Conservation (phyloP, 805 yeast genomes). For the Metschnikowia shivogae region DNA sequence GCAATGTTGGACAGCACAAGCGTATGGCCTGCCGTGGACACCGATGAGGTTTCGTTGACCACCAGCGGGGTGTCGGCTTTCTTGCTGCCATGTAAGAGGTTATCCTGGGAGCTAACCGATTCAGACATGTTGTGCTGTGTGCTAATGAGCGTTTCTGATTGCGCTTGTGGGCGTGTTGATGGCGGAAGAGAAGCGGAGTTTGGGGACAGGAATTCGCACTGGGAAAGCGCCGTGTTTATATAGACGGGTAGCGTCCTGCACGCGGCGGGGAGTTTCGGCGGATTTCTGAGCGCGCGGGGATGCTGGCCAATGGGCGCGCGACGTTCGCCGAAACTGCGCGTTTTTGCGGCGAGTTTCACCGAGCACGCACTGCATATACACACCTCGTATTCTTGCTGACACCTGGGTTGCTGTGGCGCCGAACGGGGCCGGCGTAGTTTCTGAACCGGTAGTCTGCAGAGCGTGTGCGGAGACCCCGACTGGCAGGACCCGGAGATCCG, state of each 20-base stretch:
- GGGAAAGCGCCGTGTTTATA: constrained; percentile 2
- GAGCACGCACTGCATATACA: background rate
- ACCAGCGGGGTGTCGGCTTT: constrained; percentile 7
- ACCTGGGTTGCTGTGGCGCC: no score
- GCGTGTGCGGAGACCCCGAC: no score
- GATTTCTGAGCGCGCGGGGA: background rate
- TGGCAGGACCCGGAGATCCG: no score
- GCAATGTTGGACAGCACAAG: constrained; percentile 8
- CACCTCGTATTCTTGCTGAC: no score
- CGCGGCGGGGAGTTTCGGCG: constrained; percentile 2
- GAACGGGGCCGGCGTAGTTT: no score
- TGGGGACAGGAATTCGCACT: background rate
- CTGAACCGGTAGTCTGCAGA: no score
- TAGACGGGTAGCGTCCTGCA: constrained; percentile 1
- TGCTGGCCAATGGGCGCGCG: constrained; percentile 2
- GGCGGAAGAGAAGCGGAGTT: background rate
- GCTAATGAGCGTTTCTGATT: background rate
- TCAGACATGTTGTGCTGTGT: constrained; percentile 3
- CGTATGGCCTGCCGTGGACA: constrained; percentile 6
- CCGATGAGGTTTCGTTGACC: constrained; percentile 5
- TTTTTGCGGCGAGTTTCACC: constrained; percentile 1
- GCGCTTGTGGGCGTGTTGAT: background rate
- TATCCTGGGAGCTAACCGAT: constrained; percentile 8
- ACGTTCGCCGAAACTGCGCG: constrained; percentile 3
- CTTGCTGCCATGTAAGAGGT: constrained; percentile 2